phyloP scores from a whole-genome alignment of 768 basidiomycete genomes.

The Trametes villosa region DNA sequence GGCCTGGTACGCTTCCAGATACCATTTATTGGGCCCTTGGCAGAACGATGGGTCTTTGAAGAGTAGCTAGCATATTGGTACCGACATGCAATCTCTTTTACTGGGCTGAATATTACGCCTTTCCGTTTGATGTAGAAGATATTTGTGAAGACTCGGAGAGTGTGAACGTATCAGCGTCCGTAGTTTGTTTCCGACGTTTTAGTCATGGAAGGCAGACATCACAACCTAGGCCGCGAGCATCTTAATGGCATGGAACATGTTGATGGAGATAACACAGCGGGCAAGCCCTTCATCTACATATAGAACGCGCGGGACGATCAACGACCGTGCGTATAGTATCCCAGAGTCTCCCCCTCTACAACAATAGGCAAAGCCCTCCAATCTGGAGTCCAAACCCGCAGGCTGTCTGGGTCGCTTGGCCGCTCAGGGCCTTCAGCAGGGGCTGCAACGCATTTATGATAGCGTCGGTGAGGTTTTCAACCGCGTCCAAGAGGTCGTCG shows the following conservation, averaged over 20 bases:
- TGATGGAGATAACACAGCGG: conserved; percentile 9
- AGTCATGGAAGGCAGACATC: no score
- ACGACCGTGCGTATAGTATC: no score
- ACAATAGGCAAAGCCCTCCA: conserved; percentile 23
- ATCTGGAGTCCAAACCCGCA: conserved; percentile 34
- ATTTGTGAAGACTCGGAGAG: no score
- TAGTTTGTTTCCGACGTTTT: no score
- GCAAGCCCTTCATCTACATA: conserved; percentile 11
- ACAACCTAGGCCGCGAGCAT: no score
- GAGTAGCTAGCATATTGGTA: conserved; percentile 45
- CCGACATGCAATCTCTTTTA: background rate
- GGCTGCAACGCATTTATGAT: conserved; percentile 40
- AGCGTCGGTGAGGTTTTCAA: conserved; percentile 55
- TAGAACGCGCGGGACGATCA: no score
- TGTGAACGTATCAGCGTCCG: no score
- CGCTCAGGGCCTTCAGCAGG: conserved; percentile 36
- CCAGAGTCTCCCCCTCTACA: no score
- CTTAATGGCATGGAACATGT: background rate
- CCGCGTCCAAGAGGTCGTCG: conserved; percentile 51
- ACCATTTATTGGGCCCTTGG: conserved; percentile 65
- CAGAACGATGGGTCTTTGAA: conserved; percentile 70
- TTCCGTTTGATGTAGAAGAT: no score
- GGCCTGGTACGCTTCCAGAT: conserved; percentile 61
- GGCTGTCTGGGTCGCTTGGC: conserved; percentile 25
- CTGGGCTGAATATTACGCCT: background rate